A percentile compares a stretch with the other conserved stretches of the same genome.
Evolutionary conservation across 2,329 filamentous ascomycete species (phyloP).

Genomic region (Ophiosphaerella herpotricha): DNA sequence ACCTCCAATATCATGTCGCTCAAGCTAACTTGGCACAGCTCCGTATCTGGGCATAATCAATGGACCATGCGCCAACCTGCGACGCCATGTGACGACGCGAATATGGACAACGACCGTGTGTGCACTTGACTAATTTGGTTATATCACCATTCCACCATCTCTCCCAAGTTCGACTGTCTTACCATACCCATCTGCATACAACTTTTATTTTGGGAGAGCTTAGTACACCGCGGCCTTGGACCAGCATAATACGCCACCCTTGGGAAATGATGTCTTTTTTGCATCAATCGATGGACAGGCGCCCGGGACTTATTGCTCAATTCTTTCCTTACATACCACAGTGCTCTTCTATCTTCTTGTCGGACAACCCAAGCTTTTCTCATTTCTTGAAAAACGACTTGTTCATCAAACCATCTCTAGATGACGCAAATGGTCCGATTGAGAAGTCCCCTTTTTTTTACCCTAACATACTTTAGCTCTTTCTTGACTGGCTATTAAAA

Average conservation of each 20-base stretch:
- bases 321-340: conserved; percentile 41
- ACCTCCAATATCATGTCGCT: conserved; percentile 5
- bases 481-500: conserved; percentile 21
- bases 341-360: conserved; percentile 29
- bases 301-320: conserved; percentile 36
- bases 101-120: conserved; percentile 36
- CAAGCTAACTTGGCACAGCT: conserved; percentile 46
- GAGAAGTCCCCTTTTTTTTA: neutral
- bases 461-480: neutral
- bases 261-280: conserved; percentile 31
- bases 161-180: conserved; percentile 27
- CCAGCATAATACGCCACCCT: conserved; percentile 40
- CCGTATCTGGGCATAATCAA: conserved; percentile 57
- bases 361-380: conserved; percentile 22
- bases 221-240: conserved; percentile 24
- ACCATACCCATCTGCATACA: conserved; percentile 36
- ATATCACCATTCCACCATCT: conserved; percentile 28
- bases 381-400: conserved; percentile 18
- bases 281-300: conserved; percentile 36
- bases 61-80: conserved; percentile 20
- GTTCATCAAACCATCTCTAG: conserved; percentile 18
- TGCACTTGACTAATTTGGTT: conserved; percentile 31
- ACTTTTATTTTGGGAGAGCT: conserved; percentile 24
- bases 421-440: conserved; percentile 12
- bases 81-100: conserved; percentile 40